phyloP scores from a whole-genome alignment of 2,329 filamentous ascomycete genomes.

The Chalaropsis ovoidea region DNA sequence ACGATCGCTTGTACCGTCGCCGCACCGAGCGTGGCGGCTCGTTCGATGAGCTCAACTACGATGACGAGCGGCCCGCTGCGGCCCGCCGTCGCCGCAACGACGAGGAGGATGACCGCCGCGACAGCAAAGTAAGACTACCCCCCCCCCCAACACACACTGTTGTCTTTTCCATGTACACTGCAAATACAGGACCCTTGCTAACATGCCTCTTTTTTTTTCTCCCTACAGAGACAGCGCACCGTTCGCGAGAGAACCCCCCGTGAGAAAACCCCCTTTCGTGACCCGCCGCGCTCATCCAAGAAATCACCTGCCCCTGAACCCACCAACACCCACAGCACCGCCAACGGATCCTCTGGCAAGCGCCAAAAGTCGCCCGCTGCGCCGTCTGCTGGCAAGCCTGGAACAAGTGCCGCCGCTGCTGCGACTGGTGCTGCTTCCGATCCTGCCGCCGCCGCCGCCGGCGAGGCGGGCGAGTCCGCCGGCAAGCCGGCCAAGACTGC shows the following conservation, averaged over 20 bases:
- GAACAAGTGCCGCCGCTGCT: background rate
- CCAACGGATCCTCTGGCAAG: conserved; percentile 23
- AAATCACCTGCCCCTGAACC: conserved; percentile 17
- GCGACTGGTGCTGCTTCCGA: background rate
- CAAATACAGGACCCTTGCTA: background rate
- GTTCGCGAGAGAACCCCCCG: conserved; percentile 33
- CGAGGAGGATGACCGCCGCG: conserved; percentile 63
- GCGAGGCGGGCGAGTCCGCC: background rate
- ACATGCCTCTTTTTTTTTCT: background rate
- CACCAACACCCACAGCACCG: conserved; percentile 32
- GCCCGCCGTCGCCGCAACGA: conserved; percentile 61
- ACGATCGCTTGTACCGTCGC: conserved; percentile 76
- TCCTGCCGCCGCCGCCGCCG: background rate
- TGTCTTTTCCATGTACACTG: conserved; percentile 19
- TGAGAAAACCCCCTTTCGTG: conserved; percentile 52
- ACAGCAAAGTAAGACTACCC: conserved; percentile 54
- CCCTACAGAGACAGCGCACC: conserved; percentile 39
- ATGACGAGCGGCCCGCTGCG: conserved; percentile 56
- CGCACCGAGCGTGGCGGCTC: conserved; percentile 65
- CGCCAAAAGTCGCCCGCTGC: conserved; percentile 20
- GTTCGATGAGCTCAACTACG: conserved; percentile 84
- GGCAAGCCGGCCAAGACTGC: background rate
- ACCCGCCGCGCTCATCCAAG: conserved; percentile 41
- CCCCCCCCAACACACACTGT: conserved; percentile 22
- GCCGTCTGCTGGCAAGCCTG: conserved; percentile 9